Base-by-base conservation (phyloP, 2,329 filamentous ascomycete genomes). In the Apiospora pterosperma region DNA sequence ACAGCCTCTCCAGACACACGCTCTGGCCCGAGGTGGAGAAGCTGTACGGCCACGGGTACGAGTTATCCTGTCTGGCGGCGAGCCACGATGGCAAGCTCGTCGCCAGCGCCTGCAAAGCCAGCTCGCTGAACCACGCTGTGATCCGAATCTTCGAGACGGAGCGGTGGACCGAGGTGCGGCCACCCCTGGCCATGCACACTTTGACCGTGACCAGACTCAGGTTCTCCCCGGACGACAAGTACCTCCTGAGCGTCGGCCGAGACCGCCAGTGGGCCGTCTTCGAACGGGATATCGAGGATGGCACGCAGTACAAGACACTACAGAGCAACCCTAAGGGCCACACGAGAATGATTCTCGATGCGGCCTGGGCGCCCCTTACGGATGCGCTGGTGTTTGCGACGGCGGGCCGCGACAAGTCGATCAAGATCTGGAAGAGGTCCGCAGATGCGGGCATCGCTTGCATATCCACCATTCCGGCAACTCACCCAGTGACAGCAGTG, bases 11-110 rank as follows among this genome's bases (percentile, higher is more conserved):
- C 28, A 89, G 94, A 10, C 90, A 96, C 76, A 97, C 96, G 0
- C 87, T 99, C 36, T 99, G 94, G 93, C 96, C 96, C 3, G 96
- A 99, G 75, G 88, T 88, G 7, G 96, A 99, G 77, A 99, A 99
- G 80, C 85, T 99, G 1, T 99, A 99, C 78, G 96, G 96, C 1
- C 96, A 99, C 78, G 96, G 96, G 36, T 97, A 97, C 78, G 96
- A 99, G 77, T 95, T 99, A 61, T 97, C 93, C 2, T 91, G 92
- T 41, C 87, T 97, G 19, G 92, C 94, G 12, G 86, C 90, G 8
- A 93, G 88, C 72, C 86, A 92, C 73, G 89, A 93, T 71, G 90
- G 91, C 14, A 81, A 78, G 4, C 77, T 97, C 25, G 85, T 99
- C 16, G 96, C 96, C 36, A 97, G 94, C 62, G 93, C 96, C 2